Percentiles rank a stretch among this genome's conserved stretches.
phyloP scores from a whole-genome alignment of 768 basidiomycete genomes.

The Collybiopsis confluens region DNA sequence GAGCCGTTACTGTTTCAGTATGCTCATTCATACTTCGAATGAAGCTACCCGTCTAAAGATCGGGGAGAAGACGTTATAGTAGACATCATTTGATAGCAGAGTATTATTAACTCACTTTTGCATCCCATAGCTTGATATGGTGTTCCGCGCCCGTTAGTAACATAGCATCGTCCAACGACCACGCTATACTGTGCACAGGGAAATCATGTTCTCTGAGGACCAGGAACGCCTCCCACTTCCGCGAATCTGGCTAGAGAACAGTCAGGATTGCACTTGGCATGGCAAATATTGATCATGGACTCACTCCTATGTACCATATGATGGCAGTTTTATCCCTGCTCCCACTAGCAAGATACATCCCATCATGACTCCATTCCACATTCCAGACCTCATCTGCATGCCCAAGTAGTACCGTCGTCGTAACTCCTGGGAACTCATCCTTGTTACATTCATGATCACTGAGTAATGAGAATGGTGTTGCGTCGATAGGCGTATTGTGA shows the following conservation, averaged over 20 bases:
- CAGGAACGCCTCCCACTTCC: slow-evolving; percentile 55
- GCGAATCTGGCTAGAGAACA: slow-evolving; percentile 37
- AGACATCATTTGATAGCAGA: too few species aligned
- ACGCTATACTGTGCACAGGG: slow-evolving; percentile 77
- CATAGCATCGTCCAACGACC: slow-evolving; percentile 87
- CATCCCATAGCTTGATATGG: slow-evolving; percentile 85
- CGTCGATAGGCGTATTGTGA: slow-evolving; percentile 67
- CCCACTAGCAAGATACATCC: slow-evolving; percentile 77
- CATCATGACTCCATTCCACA: slow-evolving; percentile 92
- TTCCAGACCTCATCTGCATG: slow-evolving; percentile 97
- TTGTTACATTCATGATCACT: slow-evolving; percentile 82
- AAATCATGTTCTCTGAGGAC: slow-evolving; percentile 75
- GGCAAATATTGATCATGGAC: slow-evolving; percentile 23
- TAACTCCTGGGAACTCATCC: slow-evolving; percentile 78
- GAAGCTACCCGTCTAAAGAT: slow-evolving; percentile 65
- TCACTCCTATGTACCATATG: slow-evolving; percentile 83
- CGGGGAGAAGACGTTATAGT: too few species aligned
- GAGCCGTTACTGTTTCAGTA: slow-evolving; percentile 77
- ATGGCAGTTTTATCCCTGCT: slow-evolving; percentile 86
- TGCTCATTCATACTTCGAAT: slow-evolving; percentile 67
- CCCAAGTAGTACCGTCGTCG: slow-evolving; percentile 79
- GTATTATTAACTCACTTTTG: slow-evolving; percentile 59
- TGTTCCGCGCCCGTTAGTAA: slow-evolving; percentile 83
- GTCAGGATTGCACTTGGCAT: slow-evolving; percentile 12
- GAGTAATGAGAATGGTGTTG: slow-evolving; percentile 73